Evolutionary conservation across 2,329 filamentous ascomycete genomes (phyloP).

Genomic region (Colletotrichum coccodes): DNA sequence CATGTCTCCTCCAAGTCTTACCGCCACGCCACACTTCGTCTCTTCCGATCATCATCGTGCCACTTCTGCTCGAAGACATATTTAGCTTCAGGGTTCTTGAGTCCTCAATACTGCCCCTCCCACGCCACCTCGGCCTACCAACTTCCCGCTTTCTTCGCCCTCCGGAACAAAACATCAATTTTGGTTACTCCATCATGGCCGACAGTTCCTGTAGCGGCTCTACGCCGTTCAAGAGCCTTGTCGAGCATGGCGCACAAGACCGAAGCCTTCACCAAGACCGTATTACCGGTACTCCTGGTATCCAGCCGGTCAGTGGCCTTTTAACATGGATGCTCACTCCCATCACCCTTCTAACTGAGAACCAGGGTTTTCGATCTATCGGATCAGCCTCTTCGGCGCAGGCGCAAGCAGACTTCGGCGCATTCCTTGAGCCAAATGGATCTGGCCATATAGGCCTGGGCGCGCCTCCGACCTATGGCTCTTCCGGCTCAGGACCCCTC

Average conservation of each 20-base stretch:
- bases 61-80: background rate
- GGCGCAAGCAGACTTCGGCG: constrained; percentile 44
- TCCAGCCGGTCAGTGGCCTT: background rate
- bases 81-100: background rate
- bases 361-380: constrained; percentile 23
- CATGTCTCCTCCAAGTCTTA: background rate
- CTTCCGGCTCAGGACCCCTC: background rate
- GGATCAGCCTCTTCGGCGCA: constrained; percentile 23
- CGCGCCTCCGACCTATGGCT: background rate
- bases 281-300: constrained; percentile 36
- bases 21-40: background rate
- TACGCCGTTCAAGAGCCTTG: constrained; percentile 54
- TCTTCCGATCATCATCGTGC: no score
- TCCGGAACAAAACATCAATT: no score
- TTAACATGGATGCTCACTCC: background rate
- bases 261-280: constrained; percentile 53
- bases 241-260: constrained; percentile 54
- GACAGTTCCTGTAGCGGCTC: constrained; percentile 54
- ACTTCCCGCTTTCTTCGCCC: background rate
- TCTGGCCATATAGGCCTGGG: background rate
- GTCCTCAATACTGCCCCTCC: background rate
- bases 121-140: background rate
- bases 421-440: constrained; percentile 44
- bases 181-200: constrained; percentile 43
- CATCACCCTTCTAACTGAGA: background rate